Base-by-base conservation (phyloP, 2,329 filamentous ascomycete genomes). In the Pyrenophora teres region DNA sequence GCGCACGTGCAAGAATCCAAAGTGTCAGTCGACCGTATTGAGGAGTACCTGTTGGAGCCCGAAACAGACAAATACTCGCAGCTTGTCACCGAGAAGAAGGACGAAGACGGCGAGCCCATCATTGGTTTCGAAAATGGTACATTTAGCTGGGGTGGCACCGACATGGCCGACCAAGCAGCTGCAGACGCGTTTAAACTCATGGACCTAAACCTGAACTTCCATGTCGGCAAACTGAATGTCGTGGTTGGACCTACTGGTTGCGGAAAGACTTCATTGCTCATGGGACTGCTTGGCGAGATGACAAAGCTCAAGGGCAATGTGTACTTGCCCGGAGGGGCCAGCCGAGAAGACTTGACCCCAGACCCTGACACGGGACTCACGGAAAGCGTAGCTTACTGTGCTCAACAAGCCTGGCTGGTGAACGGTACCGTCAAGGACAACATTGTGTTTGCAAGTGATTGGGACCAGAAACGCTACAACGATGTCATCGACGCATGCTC, bases 281-380 rank as follows among this genome's bases (percentile, higher is more conserved):
- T 99, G 93, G 94, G 92, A 23, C 79, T 99, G 21, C 83, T 99
- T 2, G 94, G 94, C 54, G 94, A 99, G 76, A 99, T 99, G 94
- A 94, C 89, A 0, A 76, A 92, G 43, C 76, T 96, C 19, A 81
- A 87, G 50, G 94, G 94, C 49, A 83, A 82, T 8, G 89, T 97
- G 6, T 91, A 87, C 74, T 83, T 97, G 21, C 94, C 94, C 3
- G 91, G 92, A 60, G 91, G 90, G 37, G 85, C 84, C 55, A 92
- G 90, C 69, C 87, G 94, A 60, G 91, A 96, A 69, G 91, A 97
- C 54, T 82, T 97, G 25, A 87, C 81, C 12, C 81, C 86, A 6
- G 88, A 97, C 70, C 88, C 91, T 2, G 87, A 89, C 52, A 97
- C 93, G 19, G 89, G 88, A 1, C 82, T 97, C 33, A 91, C 90